phyloP scores from a whole-genome alignment of 768 basidiomycete genomes.

The Lactifluus echinatus region DNA sequence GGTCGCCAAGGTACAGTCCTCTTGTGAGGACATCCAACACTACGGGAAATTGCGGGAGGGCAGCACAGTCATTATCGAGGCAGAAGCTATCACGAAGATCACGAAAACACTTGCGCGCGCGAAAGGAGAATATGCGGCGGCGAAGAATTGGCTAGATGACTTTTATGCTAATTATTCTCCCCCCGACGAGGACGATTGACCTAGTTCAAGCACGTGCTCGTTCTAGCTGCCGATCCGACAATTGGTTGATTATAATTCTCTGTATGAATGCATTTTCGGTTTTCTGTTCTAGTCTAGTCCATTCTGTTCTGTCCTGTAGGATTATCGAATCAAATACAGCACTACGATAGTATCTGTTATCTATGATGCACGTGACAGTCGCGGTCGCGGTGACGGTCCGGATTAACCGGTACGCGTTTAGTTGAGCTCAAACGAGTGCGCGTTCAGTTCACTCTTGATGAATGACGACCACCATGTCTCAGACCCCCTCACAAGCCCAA shows the following conservation, averaged over 20 bases:
- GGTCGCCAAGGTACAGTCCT: slow-evolving; percentile 65
- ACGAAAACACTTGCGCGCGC: slow-evolving; percentile 6
- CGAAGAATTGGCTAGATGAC: slow-evolving; percentile 9
- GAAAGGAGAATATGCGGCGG: slow-evolving; percentile 10
- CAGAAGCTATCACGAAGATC: slow-evolving; percentile 13
- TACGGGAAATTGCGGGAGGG: slow-evolving; percentile 29
- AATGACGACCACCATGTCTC: neutral
- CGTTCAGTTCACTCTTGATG: neutral
- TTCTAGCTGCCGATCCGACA: no score
- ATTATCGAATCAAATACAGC: neutral
- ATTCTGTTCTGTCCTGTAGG: neutral
- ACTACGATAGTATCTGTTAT: neutral
- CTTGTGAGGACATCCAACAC: slow-evolving; percentile 90
- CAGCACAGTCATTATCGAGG: neutral
- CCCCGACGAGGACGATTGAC: neutral
- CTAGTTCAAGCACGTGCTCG: neutral
- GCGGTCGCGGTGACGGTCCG: slow-evolving; percentile 18
- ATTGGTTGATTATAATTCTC: neutral
- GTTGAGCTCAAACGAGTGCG: neutral
- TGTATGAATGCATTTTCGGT: no score
- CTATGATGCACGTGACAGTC: slow-evolving; percentile 9
- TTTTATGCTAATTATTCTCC: neutral
- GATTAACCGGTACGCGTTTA: neutral
- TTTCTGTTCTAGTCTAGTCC: no score
- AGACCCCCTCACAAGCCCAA: neutral